These are phyloP conservation scores for Mortierella polycephala DNA, from an alignment of 371 early-diverging fungal genomes.

Conservation along the genomic window DNA sequence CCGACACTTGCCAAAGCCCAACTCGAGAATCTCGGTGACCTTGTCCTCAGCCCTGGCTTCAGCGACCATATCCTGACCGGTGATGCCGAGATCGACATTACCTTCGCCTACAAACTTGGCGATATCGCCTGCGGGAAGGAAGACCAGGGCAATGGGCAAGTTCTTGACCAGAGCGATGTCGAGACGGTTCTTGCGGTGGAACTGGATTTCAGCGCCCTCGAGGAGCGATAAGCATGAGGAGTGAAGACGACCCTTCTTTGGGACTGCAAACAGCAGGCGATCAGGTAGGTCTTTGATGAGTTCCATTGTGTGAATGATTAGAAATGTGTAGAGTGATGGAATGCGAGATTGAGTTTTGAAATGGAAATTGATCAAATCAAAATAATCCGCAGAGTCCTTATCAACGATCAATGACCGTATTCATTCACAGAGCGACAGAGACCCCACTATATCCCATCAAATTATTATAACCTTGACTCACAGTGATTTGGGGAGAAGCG, in stretches of 20 bases:
- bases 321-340: too few relatives aligned
- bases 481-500: too few relatives aligned
- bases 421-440: too few relatives aligned
- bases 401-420: too few relatives aligned
- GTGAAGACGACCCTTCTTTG: slow-evolving; percentile 97
- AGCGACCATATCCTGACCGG: slow-evolving; percentile 93
- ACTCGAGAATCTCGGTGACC: slow-evolving; percentile 76
- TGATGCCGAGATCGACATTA: slow-evolving; percentile 95
- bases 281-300: slow-evolving; percentile 74
- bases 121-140: slow-evolving; percentile 95
- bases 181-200: slow-evolving; percentile 91
- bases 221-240: slow-evolving; percentile 87
- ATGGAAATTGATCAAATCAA: too few relatives aligned
- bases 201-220: slow-evolving; percentile 91
- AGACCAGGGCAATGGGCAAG: slow-evolving; percentile 91
- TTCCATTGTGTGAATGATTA: slow-evolving; percentile 60
- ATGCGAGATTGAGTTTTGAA: too few relatives aligned
- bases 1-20: slow-evolving; percentile 94
- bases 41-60: slow-evolving; percentile 80
- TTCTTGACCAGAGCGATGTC: slow-evolving; percentile 97
- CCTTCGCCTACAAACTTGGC: slow-evolving; percentile 95
- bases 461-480: too few relatives aligned
- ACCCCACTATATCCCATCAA: too few relatives aligned
- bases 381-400: too few relatives aligned
- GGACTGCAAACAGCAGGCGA: slow-evolving; percentile 93